These are phyloP conservation scores for Boletus chippewaensis DNA, from an alignment of 1,284 basidiomycete species.

Conservation along the genomic window DNA sequence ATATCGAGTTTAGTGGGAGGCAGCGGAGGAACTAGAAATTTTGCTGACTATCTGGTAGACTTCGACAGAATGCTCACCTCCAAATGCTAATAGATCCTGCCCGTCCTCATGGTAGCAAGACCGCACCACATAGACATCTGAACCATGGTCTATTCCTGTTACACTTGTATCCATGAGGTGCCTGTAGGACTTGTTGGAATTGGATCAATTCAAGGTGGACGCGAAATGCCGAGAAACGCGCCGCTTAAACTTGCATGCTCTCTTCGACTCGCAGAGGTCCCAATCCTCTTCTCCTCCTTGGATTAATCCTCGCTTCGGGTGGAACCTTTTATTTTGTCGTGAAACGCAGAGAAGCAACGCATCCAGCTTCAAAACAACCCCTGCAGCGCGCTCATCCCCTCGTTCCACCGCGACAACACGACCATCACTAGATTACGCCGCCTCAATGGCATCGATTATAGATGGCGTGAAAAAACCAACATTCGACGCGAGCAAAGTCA, in stretches of 20 bases:
- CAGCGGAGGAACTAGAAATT: constrained; percentile 3
- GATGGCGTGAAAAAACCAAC: constrained; percentile 34
- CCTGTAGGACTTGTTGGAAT: not conserved
- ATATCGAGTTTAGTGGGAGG: constrained; percentile 11
- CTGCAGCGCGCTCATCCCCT: constrained; percentile 61
- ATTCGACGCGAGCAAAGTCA: constrained; percentile 74
- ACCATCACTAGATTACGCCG: constrained; percentile 13
- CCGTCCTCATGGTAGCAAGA: constrained; percentile 60
- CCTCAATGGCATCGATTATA: constrained; percentile 16
- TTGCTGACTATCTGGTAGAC: constrained; percentile 54
- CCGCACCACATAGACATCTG: constrained; percentile 53
- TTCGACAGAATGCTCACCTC: constrained; percentile 64
- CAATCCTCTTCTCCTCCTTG: constrained; percentile 57
- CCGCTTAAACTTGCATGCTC: constrained; percentile 15
- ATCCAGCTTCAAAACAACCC: constrained; percentile 57
- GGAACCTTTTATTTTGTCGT: constrained; percentile 50
- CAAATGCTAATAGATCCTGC: constrained; percentile 61
- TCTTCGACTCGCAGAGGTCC: constrained; percentile 37
- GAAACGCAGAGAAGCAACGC: constrained; percentile 48
- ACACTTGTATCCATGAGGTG: constrained; percentile 38
- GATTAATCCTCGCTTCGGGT: constrained; percentile 50
- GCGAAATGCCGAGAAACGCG: not conserved
- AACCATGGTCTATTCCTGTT: constrained; percentile 48
- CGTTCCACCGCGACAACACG: constrained; percentile 48
- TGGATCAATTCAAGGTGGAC: not conserved